Evolutionary conservation across 805 yeast genomes (phyloP).

Genomic region (Komagataella pseudopastoris): DNA sequence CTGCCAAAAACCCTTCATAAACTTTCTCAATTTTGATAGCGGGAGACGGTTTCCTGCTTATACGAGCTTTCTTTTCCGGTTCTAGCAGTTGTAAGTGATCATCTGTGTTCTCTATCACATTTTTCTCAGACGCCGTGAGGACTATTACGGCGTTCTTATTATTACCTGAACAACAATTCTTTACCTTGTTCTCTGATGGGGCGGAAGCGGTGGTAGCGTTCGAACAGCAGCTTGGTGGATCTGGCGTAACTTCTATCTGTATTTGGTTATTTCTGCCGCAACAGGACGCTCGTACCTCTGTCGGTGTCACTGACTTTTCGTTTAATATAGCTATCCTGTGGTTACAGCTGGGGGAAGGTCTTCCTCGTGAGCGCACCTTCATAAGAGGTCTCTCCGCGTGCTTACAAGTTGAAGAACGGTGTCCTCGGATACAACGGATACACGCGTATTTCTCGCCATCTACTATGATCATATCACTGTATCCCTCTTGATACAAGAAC

Average conservation of each 20-base stretch:
- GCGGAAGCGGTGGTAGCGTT: slow-evolving; percentile 1
- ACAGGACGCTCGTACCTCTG: not conserved
- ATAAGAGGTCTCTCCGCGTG: slow-evolving; percentile 73
- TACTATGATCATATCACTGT: slow-evolving; percentile 49
- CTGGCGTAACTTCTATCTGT: slow-evolving; percentile 1
- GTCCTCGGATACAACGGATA: slow-evolving; percentile 83
- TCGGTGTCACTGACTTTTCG: slow-evolving; percentile 12
- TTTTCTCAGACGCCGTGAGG: slow-evolving; percentile 19
- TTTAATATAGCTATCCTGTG: slow-evolving; percentile 51
- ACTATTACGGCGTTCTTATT: slow-evolving; percentile 11
- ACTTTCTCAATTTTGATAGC: not conserved
- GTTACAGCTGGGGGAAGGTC: slow-evolving; percentile 54
- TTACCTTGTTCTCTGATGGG: not conserved
- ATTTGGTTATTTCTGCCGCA: not conserved
- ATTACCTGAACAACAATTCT: not conserved
- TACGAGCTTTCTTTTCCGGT: not conserved
- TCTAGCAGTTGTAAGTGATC: not conserved
- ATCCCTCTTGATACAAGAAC: not conserved
- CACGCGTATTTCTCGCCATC: slow-evolving; percentile 77
- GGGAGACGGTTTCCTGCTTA: not conserved
- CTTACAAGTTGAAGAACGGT: slow-evolving; percentile 74
- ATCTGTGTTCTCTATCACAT: slow-evolving; percentile 7
- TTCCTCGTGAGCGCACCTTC: slow-evolving; percentile 80
- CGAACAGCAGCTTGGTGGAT: not conserved
- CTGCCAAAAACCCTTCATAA: not conserved